These are phyloP conservation scores for Cyberlindnera mrakii DNA, from an alignment of 805 yeast species.

Conservation along the genomic window DNA sequence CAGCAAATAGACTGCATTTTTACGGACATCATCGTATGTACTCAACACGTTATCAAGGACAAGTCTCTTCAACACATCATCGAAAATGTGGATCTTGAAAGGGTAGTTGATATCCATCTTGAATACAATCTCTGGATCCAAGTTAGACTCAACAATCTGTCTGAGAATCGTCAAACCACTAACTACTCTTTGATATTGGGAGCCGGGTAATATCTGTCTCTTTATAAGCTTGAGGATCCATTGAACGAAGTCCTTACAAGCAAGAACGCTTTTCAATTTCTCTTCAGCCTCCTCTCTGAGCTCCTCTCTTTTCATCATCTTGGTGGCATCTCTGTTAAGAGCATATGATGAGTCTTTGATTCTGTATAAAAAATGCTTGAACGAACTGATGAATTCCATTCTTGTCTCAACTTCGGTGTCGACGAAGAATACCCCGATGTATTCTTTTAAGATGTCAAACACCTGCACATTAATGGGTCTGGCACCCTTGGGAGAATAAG, in stretches of 20 bases:
- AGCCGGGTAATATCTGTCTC: conserved; percentile 44
- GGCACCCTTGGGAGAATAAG: conserved; percentile 58
- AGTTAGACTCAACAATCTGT: conserved; percentile 45
- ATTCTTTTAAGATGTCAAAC: conserved; percentile 36
- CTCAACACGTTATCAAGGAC: conserved; percentile 59
- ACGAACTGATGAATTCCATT: conserved; percentile 53
- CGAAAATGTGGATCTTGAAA: conserved; percentile 39
- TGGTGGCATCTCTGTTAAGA: conserved; percentile 43
- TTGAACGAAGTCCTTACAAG: conserved; percentile 33
- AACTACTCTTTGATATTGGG: conserved; percentile 48
- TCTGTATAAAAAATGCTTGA: conserved; percentile 59
- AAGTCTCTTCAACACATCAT: conserved; percentile 34
- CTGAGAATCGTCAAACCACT: conserved; percentile 43
- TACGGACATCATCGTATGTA: conserved; percentile 75
- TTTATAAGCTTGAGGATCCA: conserved; percentile 33
- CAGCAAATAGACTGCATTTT: conserved; percentile 38
- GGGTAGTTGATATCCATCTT: conserved; percentile 44
- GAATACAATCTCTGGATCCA: conserved; percentile 41
- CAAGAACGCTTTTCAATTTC: conserved; percentile 25
- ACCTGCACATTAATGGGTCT: conserved; percentile 42
- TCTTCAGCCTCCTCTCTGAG: conserved; percentile 30
- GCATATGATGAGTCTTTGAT: conserved; percentile 65
- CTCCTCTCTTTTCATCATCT: conserved; percentile 33
- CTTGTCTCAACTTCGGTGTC: conserved; percentile 66
- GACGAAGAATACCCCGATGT: conserved; percentile 47